Base-by-base conservation (phyloP, 306 rosid species). In the Potentilla sterilis region DNA sequence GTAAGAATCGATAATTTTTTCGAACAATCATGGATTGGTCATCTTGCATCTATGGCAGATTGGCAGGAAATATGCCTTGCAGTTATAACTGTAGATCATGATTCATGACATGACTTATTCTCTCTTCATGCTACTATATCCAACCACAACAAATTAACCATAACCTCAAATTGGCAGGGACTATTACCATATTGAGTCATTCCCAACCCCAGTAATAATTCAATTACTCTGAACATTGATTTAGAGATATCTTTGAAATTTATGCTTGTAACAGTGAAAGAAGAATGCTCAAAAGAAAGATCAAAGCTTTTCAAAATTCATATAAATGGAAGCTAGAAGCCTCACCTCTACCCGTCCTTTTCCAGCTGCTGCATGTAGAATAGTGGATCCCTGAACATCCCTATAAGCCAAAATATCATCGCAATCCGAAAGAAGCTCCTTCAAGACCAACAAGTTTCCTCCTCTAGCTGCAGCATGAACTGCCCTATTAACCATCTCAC, bases 381-480 rank as follows among this genome's bases (percentile, higher is more conserved):
- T 72, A 70, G 97, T 90, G 67, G 97, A 95, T 28, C 97, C 97
- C 19, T 92, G 85, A 78, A 82, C 75, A 78, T 95, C 99, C 80
- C 97, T 88, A 54, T 75, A 92, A 80, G 83, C 92, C 96, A 92
- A 88, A 79, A 90, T 81, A 83, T 95, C 89, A 40, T 84, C 77
- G 59, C 91, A 88, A 82, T 95, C 72, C 1, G 77, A 80, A 74
- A 95, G 91, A 81, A 92, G 93, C 76, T 88, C 96, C 86, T 89
- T 80, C 81, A 95, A 71, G 75, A 92, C 79, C 82, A 70, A 82
- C 70, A 90, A 78, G 61, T 95, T 92, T 38, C 99, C 97, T 61
- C 97, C 99, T 82, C 99, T 90, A 49, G 97, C 92, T 44, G 97
- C 97, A 54, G 99, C 97, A 84, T 95, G 97, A 75, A 90, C 88